Evolutionary conservation across 441 rosid species (phyloP).

Genomic region (Jatropha podagrica): DNA sequence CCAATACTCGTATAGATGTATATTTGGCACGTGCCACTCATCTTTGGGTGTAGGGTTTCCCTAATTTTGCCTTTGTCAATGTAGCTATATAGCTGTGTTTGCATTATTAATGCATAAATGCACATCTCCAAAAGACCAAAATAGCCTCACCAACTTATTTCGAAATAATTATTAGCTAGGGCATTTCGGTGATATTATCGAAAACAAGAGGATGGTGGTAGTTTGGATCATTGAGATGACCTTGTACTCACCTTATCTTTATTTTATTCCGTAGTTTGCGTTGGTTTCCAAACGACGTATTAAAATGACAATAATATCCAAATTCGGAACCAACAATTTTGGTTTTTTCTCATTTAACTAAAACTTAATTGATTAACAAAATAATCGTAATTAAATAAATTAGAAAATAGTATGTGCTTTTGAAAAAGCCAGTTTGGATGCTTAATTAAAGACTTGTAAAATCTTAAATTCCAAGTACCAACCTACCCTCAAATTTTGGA

Average conservation of each 20-base stretch:
- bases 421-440: conserved; percentile 22
- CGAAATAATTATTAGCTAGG: conserved; percentile 29
- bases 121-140: conserved; percentile 20
- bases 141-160: conserved; percentile 37
- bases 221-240: conserved; percentile 84
- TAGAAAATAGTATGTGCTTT: neutral
- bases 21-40: conserved; percentile 28
- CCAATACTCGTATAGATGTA: neutral
- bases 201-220: conserved; percentile 49
- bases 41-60: conserved; percentile 15
- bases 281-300: conserved; percentile 41
- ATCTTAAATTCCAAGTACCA: neutral
- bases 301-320: conserved; percentile 42
- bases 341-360: conserved; percentile 16
- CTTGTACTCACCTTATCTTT: conserved; percentile 64
- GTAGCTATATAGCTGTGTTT: conserved; percentile 2
- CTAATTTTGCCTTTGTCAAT: neutral
- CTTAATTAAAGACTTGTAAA: neutral
- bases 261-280: conserved; percentile 55
- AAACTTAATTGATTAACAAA: neutral
- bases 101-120: conserved; percentile 25
- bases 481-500: conserved; percentile 9
- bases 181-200: conserved; percentile 31
- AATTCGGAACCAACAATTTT: conserved; percentile 16
- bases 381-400: too few relatives aligned